phyloP scores from a whole-genome alignment of 306 rosid species.

The peach (Prunus persica) region DNA sequence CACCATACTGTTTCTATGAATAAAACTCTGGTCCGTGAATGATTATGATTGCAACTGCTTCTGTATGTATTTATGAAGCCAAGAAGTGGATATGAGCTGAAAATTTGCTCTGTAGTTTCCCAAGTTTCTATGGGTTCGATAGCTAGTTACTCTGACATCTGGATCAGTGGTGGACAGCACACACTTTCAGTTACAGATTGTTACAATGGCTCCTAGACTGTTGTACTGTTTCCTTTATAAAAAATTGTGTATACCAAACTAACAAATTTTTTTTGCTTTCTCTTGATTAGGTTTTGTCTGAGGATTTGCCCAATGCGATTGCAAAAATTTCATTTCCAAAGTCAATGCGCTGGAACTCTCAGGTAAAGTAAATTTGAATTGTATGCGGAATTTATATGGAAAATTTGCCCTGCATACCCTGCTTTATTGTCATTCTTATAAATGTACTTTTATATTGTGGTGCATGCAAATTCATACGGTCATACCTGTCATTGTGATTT shows the following conservation, averaged over 20 bases:
- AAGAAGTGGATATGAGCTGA: not conserved
- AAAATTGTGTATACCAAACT: not conserved
- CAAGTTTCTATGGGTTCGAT: not conserved
- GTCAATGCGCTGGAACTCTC: conserved; percentile 97
- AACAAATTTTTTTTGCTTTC: not conserved
- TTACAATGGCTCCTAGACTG: not conserved
- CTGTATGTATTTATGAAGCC: not conserved
- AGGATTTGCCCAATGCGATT: conserved; percentile 67
- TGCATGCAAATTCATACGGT: not conserved
- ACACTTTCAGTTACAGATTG: not conserved
- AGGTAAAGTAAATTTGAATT: conserved; percentile 44
- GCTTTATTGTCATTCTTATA: not conserved
- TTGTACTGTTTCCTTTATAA: not conserved
- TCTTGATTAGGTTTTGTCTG: conserved; percentile 65
- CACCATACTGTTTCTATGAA: not conserved
- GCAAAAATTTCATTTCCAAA: conserved; percentile 82
- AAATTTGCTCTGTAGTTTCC: not conserved
- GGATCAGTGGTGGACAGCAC: not conserved
- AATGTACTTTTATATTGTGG: not conserved
- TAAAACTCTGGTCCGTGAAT: not conserved
- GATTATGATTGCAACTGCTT: not conserved
- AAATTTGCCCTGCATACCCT: not conserved
- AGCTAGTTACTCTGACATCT: not conserved
- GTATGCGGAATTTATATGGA: not conserved
- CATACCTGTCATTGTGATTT: not conserved